Evolutionary conservation across 768 basidiomycete genomes (phyloP), one percentile per base, ranked within the genome.

Genomic region (Nevesoporus exiguus): DNA sequence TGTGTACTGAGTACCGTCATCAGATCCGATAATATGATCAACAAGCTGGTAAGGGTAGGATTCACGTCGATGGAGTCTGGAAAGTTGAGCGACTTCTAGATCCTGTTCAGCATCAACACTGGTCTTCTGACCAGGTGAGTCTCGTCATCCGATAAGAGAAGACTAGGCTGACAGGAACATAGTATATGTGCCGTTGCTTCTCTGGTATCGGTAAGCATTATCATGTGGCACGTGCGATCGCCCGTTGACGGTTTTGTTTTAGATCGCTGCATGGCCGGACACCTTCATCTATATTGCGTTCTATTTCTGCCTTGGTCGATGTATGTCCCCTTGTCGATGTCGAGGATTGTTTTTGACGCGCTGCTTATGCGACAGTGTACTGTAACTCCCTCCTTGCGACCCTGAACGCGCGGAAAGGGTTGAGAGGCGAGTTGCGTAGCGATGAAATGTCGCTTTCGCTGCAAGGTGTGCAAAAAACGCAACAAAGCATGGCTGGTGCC

Each of bases 271-370:
- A 6, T 77, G 78, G 39, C 77, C 76, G 0, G 36, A 70, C 10
- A 82, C 82, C 0, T 84, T 84, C 67, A 68, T 84, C 50, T 85
- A 85, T 52, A 83, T 85, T 44, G 73, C 77, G 2, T 85, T 85
- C 68, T 85, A 79, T 65, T 84, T 85, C 61, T 82, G 79, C 63
- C 76, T 84, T 27, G 83, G 84, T 29, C 76, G 83, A 49, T 66
- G 83, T 85, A 61, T 61, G 82, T 77, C 14, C 2, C 30, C 37
- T n/a, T 14, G 11, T 17, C 21, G 15, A 7, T 3, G 0, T 19
- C 17, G 6, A 25, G 15, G 14, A 6, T 6, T 10, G 5, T 7
- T 37, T 5, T 19, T 51, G 19, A 63, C 4, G 0, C 11, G 3
- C 10, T 17, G 17, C 5, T 34, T 17, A 11, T 48, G n/a, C 34